Percentiles rank a stretch among this genome's conserved stretches.
These are phyloP conservation scores for Yamadazyma songkhlaensis DNA, from an alignment of 1,139 yeast species.

Conservation along the genomic window DNA sequence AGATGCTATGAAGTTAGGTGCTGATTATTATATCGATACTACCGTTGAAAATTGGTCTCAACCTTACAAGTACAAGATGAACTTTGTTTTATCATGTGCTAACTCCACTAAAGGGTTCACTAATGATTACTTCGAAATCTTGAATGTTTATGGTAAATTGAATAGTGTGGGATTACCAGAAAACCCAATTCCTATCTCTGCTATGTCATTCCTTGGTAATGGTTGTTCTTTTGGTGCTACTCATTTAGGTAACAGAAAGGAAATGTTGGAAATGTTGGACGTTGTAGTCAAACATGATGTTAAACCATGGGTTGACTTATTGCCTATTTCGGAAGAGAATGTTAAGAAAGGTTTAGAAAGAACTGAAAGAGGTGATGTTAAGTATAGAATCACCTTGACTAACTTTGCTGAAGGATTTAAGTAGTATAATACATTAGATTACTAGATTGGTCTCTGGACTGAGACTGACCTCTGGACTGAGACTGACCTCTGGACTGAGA, in stretches of 20 bases:
- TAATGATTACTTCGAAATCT: slow-evolving; percentile 24
- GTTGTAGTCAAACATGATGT: slow-evolving; percentile 51
- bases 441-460: too few species aligned
- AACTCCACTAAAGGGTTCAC: slow-evolving; percentile 36
- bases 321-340: slow-evolving; percentile 51
- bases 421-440: not conserved
- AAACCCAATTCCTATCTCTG: slow-evolving; percentile 19
- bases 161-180: slow-evolving; percentile 54
- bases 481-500: too few species aligned
- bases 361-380: slow-evolving; percentile 51
- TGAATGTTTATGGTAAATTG: slow-evolving; percentile 44
- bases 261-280: slow-evolving; percentile 53
- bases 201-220: slow-evolving; percentile 30
- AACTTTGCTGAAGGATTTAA: slow-evolving; percentile 21
- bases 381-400: slow-evolving; percentile 48
- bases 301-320: slow-evolving; percentile 58
- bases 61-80: slow-evolving; percentile 31
- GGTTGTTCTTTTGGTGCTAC: slow-evolving; percentile 45
- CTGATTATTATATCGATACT: slow-evolving; percentile 34
- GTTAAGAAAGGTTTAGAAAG: slow-evolving; percentile 50
- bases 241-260: slow-evolving; percentile 50
- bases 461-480: too few species aligned
- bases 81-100: slow-evolving; percentile 46
- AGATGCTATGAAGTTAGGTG: slow-evolving; percentile 33
- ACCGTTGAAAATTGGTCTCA: slow-evolving; percentile 27